Evolutionary conservation across 2,329 filamentous ascomycete genomes (phyloP), one percentile per base, ranked within the genome.

Genomic region (Uncinocarpus reesii): DNA sequence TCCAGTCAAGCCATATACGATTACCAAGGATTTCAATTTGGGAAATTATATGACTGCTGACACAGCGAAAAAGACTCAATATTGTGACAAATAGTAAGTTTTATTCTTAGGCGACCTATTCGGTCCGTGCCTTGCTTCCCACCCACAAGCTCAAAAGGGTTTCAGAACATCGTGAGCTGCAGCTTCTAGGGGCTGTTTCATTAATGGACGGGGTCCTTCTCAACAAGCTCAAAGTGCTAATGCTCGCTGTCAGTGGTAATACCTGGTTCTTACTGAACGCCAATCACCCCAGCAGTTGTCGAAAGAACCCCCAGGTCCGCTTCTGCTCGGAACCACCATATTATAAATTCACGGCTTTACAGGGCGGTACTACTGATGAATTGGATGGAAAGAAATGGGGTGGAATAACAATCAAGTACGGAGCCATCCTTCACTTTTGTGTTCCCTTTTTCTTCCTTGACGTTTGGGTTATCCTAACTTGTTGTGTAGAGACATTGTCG

Each of bases 241-340:
- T 13, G 8, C 2, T 3, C 20, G n/a, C 15, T 36, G 3, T 37
- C 11, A 46, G 42, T 18, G 42, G 42, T 15, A 46, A 46, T 46
- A 21, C 32, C 28, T 46, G 42, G 42, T 46, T 46, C 29, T 28
- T 46, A 18, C 42, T 46, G 15, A 46, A 46, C 26, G 42, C 42
- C 32, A 26, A 36, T 1, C 11, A 35, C 13, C 42, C 42, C 2
- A 46, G 42, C 23, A 10, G 15, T 32, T 46, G 42, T 23, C 31
- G 42, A 37, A 46, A 46, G 29, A 11, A 46, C 16, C 42, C 42
- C n/a, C n/a, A n/a, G 5, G n/a, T 13, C 3, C 42, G 42, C 21
- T 36, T 18, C 37, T 46, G 42, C 15, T 11, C 6, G 2, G 42
- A 46, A 20, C 20, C 31, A 32, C 24, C 2, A 36, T 47, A 47